Evolutionary conservation across 2,329 filamentous ascomycete genomes (phyloP).

Genomic region (Pseudopithomyces maydicus): DNA sequence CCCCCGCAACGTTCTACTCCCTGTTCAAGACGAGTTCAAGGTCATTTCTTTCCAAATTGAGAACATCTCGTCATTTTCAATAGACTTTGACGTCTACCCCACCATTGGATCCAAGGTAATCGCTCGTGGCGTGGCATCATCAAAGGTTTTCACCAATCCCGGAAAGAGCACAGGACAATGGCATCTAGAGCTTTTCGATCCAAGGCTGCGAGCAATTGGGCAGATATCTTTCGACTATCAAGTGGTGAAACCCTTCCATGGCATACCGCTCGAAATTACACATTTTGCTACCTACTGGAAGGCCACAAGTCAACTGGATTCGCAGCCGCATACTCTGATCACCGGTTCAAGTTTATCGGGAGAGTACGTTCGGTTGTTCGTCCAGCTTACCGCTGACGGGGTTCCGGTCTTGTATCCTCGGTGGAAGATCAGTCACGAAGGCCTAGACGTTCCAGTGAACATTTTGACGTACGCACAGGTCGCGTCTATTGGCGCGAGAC

Average conservation of each 20-base stretch:
- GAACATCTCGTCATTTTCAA: constrained; percentile 86
- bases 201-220: constrained; percentile 86
- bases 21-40: constrained; percentile 93
- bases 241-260: constrained; percentile 94
- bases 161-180: constrained; percentile 78
- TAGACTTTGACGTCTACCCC: constrained; percentile 97
- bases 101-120: constrained; percentile 98
- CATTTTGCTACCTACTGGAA: constrained; percentile 99
- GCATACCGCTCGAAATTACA: constrained; percentile 91
- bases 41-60: constrained; percentile 96
- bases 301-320: constrained; percentile 89
- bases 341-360: constrained; percentile 94
- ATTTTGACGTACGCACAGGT: constrained; percentile 79
- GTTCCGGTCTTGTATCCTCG: constrained; percentile 85
- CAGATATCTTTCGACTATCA: constrained; percentile 94
- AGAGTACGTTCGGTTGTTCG: constrained; percentile 90
- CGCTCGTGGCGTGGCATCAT: constrained; percentile 89
- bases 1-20: constrained; percentile 91
- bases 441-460: constrained; percentile 80
- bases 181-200: constrained; percentile 90
- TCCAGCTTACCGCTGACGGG: constrained; percentile 88
- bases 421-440: constrained; percentile 78
- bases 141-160: constrained; percentile 79
- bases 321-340: constrained; percentile 82
- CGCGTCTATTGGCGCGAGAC: constrained; percentile 50